These are phyloP conservation scores for Hypholoma fasciculare DNA, from an alignment of 768 basidiomycete genomes.

Conservation along the genomic window DNA sequence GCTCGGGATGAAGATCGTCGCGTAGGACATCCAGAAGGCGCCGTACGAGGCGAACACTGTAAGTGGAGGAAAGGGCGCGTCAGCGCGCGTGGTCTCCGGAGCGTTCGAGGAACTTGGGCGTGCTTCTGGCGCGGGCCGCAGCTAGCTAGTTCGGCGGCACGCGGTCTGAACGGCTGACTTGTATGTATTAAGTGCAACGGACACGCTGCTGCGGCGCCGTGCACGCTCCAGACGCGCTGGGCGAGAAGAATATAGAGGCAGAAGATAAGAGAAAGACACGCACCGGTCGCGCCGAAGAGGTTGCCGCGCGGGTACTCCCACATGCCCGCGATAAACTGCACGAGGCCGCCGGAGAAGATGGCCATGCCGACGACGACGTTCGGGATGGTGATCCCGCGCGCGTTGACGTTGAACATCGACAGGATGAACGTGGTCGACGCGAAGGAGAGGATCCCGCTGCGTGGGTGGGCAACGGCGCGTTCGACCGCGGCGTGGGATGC, in stretches of 20 bases:
- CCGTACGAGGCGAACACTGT: slow-evolving; percentile 74
- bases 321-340: slow-evolving; percentile 80
- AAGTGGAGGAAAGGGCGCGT: background rate
- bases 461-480: too few relatives aligned
- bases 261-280: background rate
- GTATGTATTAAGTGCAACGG: too few relatives aligned
- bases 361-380: slow-evolving; percentile 80
- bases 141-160: too few relatives aligned
- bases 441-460: slow-evolving; percentile 36
- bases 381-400: slow-evolving; percentile 46
- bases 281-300: slow-evolving; percentile 63
- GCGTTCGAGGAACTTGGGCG: too few relatives aligned
- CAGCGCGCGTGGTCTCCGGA: background rate
- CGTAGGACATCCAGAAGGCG: slow-evolving; percentile 81
- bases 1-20: slow-evolving; percentile 64
- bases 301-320: slow-evolving; percentile 71
- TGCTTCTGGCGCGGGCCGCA: too few relatives aligned
- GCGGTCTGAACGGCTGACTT: too few relatives aligned
- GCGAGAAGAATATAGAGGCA: background rate
- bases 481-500: background rate
- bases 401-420: slow-evolving; percentile 63
- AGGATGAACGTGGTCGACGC: slow-evolving; percentile 64
- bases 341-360: slow-evolving; percentile 71
- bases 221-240: too few relatives aligned
- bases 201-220: too few relatives aligned